Conservation (phyloP, 2,329 filamentous ascomycete genomes). For the Thelonectria blattea region DNA sequence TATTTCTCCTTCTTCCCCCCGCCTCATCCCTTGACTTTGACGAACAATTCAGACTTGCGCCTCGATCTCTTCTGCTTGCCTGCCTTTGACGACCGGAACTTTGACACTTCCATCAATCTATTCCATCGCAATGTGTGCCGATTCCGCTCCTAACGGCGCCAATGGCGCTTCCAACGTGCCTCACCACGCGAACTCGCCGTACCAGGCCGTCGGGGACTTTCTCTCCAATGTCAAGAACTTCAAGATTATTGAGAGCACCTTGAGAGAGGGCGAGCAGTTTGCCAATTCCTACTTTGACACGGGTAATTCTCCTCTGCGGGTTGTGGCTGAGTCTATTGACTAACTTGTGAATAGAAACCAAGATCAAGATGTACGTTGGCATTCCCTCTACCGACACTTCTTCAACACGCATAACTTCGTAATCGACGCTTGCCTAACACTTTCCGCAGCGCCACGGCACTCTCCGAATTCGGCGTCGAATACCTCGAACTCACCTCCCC, state of each 20-base stretch:
- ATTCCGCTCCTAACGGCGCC: too few species aligned
- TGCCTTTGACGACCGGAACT: too few species aligned
- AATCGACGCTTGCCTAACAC: background rate
- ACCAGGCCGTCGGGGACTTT: too few species aligned
- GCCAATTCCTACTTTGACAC: conserved; percentile 82
- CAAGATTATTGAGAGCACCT: conserved; percentile 35
- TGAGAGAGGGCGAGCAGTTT: conserved; percentile 45
- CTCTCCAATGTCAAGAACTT: background rate
- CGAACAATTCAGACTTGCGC: too few species aligned
- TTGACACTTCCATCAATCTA: too few species aligned
- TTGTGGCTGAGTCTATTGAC: background rate
- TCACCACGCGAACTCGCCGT: background rate
- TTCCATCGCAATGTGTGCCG: too few species aligned
- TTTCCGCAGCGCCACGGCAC: conserved; percentile 21
- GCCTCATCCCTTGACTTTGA: too few species aligned
- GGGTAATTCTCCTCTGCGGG: conserved; percentile 29
- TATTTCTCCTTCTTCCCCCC: too few species aligned
- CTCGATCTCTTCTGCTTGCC: too few species aligned
- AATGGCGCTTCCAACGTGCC: background rate
- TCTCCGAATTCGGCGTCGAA: conserved; percentile 61
- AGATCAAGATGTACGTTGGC: conserved; percentile 30
- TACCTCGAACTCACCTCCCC: conserved; percentile 78
- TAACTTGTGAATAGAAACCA: conserved; percentile 27
- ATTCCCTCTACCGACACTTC: too few species aligned
- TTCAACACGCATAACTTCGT: background rate